These are phyloP conservation scores for Voacanga thouarsii DNA, from an alignment of 257 asterid species.

Conservation along the genomic window DNA sequence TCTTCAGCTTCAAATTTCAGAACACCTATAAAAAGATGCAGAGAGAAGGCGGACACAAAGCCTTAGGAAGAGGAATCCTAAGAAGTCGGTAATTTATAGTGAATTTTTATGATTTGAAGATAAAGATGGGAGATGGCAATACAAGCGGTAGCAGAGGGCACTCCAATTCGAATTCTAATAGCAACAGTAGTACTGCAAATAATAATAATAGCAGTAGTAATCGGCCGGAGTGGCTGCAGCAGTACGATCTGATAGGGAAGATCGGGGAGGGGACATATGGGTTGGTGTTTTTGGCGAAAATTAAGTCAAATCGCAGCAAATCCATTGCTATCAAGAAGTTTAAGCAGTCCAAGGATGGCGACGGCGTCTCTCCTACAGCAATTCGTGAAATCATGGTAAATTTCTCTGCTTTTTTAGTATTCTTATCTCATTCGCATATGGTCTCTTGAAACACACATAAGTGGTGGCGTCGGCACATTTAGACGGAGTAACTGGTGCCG, in stretches of 20 bases:
- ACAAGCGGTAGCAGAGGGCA: constrained; percentile 15
- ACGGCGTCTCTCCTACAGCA: constrained; percentile 98
- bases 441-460: not conserved
- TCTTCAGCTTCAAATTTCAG: not conserved
- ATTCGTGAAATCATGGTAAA: constrained; percentile 95
- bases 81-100: not conserved
- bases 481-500: not conserved
- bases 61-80: not conserved
- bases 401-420: not conserved
- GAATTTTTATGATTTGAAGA: not conserved
- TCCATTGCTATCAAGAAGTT: constrained; percentile 92
- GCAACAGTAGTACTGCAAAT: constrained; percentile 19
- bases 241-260: constrained; percentile 89
- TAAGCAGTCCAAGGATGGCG: constrained; percentile 98
- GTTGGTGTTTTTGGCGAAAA: constrained; percentile 85
- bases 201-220: constrained; percentile 21
- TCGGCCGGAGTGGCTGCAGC: constrained; percentile 96
- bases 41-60: not conserved
- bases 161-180: constrained; percentile 10
- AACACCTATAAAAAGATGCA: not conserved
- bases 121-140: constrained; percentile 22
- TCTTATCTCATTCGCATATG: not conserved
- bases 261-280: constrained; percentile 98
- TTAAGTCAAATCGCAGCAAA: constrained; percentile 71
- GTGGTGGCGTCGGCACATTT: not conserved